Conservation (phyloP, 331 rosid species). For the Quercus tomentella region DNA sequence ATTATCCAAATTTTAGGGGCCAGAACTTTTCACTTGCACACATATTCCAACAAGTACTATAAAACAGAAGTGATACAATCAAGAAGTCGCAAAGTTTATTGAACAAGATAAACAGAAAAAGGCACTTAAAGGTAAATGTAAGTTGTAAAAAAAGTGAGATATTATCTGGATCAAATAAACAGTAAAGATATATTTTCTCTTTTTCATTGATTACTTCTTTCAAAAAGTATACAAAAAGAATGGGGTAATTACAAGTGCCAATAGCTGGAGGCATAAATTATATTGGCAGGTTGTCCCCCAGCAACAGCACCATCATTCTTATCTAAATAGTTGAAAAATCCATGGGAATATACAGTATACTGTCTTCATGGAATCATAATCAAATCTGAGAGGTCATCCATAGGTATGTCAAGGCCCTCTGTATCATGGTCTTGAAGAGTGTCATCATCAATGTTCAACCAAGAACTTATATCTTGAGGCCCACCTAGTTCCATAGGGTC, state of each 20-base stretch:
- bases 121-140: slow-evolving; percentile 19
- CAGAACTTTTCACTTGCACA: background rate
- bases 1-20: background rate
- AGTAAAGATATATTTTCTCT: slow-evolving; percentile 36
- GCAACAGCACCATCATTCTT: slow-evolving; percentile 29
- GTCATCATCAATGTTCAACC: slow-evolving; percentile 73
- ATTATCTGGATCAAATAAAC: slow-evolving; percentile 36
- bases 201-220: slow-evolving; percentile 30
- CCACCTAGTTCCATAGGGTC: slow-evolving; percentile 64
- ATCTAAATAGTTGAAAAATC: slow-evolving; percentile 31
- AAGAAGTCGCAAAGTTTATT: background rate
- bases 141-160: slow-evolving; percentile 27
- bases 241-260: slow-evolving; percentile 75
- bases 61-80: background rate
- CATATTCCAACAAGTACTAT: background rate
- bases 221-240: slow-evolving; percentile 59
- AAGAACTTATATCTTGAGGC: slow-evolving; percentile 60
- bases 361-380: slow-evolving; percentile 43
- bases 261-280: slow-evolving; percentile 49
- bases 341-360: slow-evolving; percentile 34
- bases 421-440: slow-evolving; percentile 55
- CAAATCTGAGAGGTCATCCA: slow-evolving; percentile 85
- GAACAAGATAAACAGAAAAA: slow-evolving; percentile 12
- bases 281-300: slow-evolving; percentile 47
- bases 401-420: slow-evolving; percentile 73